Percentiles rank a stretch among this genome's conserved stretches.
Conservation (phyloP, 2,329 filamentous ascomycete species). For the Graphilbum fragrans region DNA sequence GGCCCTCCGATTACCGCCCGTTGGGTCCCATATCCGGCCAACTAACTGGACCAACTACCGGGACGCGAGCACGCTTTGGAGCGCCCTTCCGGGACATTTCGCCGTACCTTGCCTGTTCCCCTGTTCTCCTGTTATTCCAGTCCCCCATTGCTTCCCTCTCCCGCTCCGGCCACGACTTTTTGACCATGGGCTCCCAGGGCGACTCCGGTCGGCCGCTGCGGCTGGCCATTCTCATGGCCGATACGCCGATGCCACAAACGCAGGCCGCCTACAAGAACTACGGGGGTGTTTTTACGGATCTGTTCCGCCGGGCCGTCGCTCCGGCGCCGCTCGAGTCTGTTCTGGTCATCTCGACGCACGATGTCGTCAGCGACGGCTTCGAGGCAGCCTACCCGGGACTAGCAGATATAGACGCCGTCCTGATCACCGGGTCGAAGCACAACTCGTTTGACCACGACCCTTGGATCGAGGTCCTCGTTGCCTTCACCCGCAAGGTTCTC, state of each 20-base stretch:
- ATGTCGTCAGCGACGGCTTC: constrained; percentile 54
- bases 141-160: background rate
- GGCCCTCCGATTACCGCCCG: no score
- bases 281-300: constrained; percentile 52
- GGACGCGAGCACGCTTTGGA: no score
- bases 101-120: background rate
- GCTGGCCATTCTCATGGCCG: constrained; percentile 81
- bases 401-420: constrained; percentile 65
- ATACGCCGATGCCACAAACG: constrained; percentile 57
- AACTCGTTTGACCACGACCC: constrained; percentile 61
- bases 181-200: constrained; percentile 14
- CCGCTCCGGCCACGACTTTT: background rate
- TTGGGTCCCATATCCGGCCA: no score
- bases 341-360: constrained; percentile 51
- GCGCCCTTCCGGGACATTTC: no score
- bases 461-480: constrained; percentile 67
- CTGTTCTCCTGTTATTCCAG: background rate
- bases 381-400: constrained; percentile 53
- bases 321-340: constrained; percentile 29
- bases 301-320: constrained; percentile 42
- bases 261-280: constrained; percentile 59
- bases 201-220: constrained; percentile 39
- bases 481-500: constrained; percentile 42
- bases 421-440: constrained; percentile 66
- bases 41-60: no score